Evolutionary conservation across 2,329 filamentous ascomycete species (phyloP).

Genomic region (Thielaviopsis euricoi): DNA sequence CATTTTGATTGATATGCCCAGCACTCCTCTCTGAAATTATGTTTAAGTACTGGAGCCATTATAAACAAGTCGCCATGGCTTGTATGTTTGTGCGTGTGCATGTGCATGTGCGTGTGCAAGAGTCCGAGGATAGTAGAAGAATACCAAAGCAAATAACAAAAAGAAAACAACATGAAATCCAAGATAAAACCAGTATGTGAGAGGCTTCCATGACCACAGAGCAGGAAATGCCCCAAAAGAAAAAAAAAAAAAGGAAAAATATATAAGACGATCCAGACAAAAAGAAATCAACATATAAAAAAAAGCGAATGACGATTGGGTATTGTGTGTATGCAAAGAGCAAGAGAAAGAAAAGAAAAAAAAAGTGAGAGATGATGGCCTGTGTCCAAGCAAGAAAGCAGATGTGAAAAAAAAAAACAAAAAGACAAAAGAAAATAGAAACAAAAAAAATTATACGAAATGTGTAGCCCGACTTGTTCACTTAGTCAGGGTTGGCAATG

Average conservation of each 20-base stretch:
- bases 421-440: background rate
- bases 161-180: too few relatives aligned
- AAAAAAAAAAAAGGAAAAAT: background rate
- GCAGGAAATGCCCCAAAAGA: background rate
- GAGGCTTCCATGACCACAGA: background rate
- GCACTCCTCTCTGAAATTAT: background rate
- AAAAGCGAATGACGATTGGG: slow-evolving; percentile 7
- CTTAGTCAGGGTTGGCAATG: slow-evolving; percentile 68
- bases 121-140: too few relatives aligned
- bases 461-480: background rate
- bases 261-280: background rate
- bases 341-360: slow-evolving; percentile 1
- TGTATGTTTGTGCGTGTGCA: too few relatives aligned
- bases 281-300: background rate
- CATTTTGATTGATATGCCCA: background rate
- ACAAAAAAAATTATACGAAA: background rate
- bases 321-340: slow-evolving; percentile 11
- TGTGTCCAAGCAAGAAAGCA: background rate
- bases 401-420: background rate
- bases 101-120: too few relatives aligned
- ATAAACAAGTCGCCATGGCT: too few relatives aligned
- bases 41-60: background rate
- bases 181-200: too few relatives aligned
- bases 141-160: too few relatives aligned
- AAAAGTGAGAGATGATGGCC: background rate